A percentile compares a stretch with the other conserved stretches of the same genome.
Evolutionary conservation across 352 stramenopile genomes (phyloP).

Genomic region (Stramenopiles sp.): DNA sequence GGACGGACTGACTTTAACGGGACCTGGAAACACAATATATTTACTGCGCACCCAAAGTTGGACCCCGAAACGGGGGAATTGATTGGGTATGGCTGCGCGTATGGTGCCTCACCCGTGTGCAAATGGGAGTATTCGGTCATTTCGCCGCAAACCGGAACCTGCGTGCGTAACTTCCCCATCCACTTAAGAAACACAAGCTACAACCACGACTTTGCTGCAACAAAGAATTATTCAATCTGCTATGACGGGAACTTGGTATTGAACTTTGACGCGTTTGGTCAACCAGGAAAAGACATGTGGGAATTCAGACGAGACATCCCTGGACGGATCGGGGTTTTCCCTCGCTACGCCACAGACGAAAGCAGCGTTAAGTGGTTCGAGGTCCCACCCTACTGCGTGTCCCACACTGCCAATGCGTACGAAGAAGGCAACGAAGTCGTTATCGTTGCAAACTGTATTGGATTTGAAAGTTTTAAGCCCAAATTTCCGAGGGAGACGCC

Average conservation of each 20-base stretch:
- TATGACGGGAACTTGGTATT: not conserved
- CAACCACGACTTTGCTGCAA: not conserved
- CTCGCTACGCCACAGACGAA: not conserved
- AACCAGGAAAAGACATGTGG: not conserved
- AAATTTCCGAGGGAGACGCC: not conserved
- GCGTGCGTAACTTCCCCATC: not conserved
- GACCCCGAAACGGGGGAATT: not conserved
- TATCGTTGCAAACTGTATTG: not conserved
- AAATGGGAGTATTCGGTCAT: not conserved
- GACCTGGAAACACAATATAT: not conserved
- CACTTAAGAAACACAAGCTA: not conserved
- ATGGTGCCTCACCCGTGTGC: not conserved
- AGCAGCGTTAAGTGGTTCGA: not conserved
- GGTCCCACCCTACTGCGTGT: not conserved
- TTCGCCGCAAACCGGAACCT: not conserved
- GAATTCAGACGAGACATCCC: not conserved
- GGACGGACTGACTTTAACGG: not conserved
- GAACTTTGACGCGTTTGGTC: not conserved
- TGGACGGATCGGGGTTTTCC: not conserved
- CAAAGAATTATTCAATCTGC: constrained; percentile 1
- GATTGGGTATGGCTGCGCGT: not conserved
- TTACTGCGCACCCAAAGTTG: not conserved
- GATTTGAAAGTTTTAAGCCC: not conserved
- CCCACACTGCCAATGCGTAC: not conserved
- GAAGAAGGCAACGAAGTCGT: not conserved